A percentile compares a stretch with the other conserved stretches of the same genome.
Conservation (phyloP, 2,329 filamentous ascomycete species). For the Fusarium nematophilum region DNA sequence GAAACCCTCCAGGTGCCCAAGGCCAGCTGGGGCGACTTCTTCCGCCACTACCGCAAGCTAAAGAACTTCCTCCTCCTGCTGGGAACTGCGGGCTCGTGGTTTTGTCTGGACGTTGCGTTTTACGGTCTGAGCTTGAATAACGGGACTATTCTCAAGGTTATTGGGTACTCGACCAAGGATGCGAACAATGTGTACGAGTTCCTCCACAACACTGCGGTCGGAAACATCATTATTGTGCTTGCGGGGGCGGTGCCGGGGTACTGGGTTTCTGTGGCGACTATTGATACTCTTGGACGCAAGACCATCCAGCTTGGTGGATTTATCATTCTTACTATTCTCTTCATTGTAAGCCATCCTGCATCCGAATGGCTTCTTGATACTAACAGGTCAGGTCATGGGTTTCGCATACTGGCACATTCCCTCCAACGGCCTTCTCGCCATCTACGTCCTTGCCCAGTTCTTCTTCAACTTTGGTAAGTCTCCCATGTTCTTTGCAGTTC, state of each 20-base stretch:
- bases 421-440: conserved; percentile 64
- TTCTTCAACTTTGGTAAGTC: conserved; percentile 66
- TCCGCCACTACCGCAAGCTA: conserved; percentile 74
- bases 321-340: conserved; percentile 68
- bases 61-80: conserved; percentile 79
- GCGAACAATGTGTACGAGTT: conserved; percentile 71
- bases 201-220: conserved; percentile 79
- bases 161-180: conserved; percentile 71
- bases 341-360: conserved; percentile 51
- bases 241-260: conserved; percentile 85
- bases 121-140: conserved; percentile 82
- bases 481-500: too few species aligned
- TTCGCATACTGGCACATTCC: conserved; percentile 68
- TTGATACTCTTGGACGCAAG: conserved; percentile 81
- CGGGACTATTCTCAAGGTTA: conserved; percentile 75
- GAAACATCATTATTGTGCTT: conserved; percentile 82
- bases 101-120: conserved; percentile 73
- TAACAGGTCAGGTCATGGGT: conserved; percentile 60
- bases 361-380: not conserved
- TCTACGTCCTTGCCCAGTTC: conserved; percentile 68
- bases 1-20: conserved; percentile 72
- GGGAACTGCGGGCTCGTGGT: conserved; percentile 88
- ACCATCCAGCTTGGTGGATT: conserved; percentile 78
- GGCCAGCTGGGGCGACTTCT: conserved; percentile 79
- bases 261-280: conserved; percentile 80